Evolutionary conservation across 192 early-diverging fungal species (phyloP), one percentile per base, ranked within the genome.

Genomic region (Coemansia sp.): DNA sequence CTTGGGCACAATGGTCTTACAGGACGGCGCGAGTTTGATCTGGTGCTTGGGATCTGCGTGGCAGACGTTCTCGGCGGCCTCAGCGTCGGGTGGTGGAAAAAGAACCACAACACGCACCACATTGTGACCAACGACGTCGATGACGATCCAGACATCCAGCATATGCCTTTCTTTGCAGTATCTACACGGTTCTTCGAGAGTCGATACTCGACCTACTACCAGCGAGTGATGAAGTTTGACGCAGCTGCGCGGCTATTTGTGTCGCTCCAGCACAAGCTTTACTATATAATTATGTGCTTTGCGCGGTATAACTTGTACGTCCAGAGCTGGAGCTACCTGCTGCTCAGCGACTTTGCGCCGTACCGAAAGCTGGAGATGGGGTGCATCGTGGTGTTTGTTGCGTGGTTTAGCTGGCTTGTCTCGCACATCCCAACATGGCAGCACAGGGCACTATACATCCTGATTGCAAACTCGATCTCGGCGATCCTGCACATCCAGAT

Each of bases 111-210:
- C 78, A 92, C 96, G 39, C 96, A 98, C 81, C 96, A 98, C 82
- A 93, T 96, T 52, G 86, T 95, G 54, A 95, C 96, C 61, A 98
- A 98, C 84, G 84, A 95, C 72, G 88, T 90, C 9, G 90, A 92
- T 72, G 88, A 98, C 83, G 96, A 98, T 79, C 96, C 96, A 0
- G 95, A 98, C 75, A 95, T 98, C 72, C 96, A 98, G 82, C 96
- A 96, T 72, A 67, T 98, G 79, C 96, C 96, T 39, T 96, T 98
- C 84, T 87, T 96, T 70, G 95, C 96, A 6, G 80, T 98, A 27
- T 88, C 91, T 14, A 88, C 89, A 33, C 77, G 86, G 25, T 87
- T 95, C 69, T 88, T 94, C 64, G 74, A 90, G 63, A 89, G 86
- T 66, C 71, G 95, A 31, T 95, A 92, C 77, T 98, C 96, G 21